Evolutionary conservation across 148 eudicot genomes (phyloP), one percentile per base, ranked within the genome.

Genomic region (Fagopyrum homotropicum): DNA sequence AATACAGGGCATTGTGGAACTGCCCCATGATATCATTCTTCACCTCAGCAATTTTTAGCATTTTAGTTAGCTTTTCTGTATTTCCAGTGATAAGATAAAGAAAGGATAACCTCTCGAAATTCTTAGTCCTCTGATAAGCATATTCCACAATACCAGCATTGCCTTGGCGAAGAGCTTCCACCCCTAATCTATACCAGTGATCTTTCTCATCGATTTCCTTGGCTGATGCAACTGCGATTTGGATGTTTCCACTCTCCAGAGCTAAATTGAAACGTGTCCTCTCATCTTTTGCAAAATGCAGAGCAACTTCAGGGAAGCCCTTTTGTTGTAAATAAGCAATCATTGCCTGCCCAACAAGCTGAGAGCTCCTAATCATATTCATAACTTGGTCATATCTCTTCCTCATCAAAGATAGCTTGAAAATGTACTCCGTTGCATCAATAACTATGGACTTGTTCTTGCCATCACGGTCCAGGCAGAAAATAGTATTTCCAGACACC

Each of bases 261-360:
- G 88, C 88, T 79, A 85, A 72, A 70, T 84, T 87, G 72, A 80
- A 90, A 9, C 90, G 85, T 72, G 88, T 85, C 75, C 86, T 80
- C 82, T 91, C 96, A 76, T 93, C 98, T 81, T 91, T 93, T 17
- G 89, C 98, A 83, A 93, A 91, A 87, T 93, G 97, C 50, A 93
- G 98, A 77, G 97, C 98, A 79, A 93, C 97, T 78, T 93, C 97
- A 9, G 98, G 98, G 77, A 91, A 93, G n/a, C 98, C 98, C 76
- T 93, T 93, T 80, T 93, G 98, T 86, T 93, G 98, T 73, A 93
- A 88, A 80, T 93, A 93, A 46, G 98, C 98, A 85, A 93, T 93
- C 95, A 93, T 87, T 77, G 98, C 96, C 78, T 93, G 97, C 35
- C 98, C 98, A 77, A 92, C 90, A 64, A 93, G 97, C 82, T 93